These are phyloP conservation scores for Exophiala spinifera DNA, from an alignment of 2,329 filamentous ascomycete species.

Conservation along the genomic window DNA sequence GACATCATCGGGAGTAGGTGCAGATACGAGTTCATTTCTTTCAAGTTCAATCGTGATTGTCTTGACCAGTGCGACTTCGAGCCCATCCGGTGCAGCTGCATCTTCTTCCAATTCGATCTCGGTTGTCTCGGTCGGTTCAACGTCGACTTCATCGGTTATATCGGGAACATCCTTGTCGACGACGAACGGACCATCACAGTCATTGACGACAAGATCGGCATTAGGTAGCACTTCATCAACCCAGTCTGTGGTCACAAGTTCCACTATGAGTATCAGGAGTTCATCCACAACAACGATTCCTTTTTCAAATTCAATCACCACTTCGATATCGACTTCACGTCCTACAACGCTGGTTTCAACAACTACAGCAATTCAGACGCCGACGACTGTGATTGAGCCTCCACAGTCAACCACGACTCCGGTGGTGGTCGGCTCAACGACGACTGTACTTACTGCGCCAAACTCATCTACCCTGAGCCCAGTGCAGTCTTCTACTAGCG, in stretches of 20 bases:
- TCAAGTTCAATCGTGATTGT: neutral
- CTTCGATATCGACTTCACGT: neutral
- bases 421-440: too few relatives aligned
- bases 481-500: too few relatives aligned
- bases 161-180: neutral
- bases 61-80: neutral
- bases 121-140: neutral
- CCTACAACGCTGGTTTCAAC: neutral
- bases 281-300: neutral
- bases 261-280: neutral
- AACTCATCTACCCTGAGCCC: too few relatives aligned
- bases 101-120: neutral
- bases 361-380: neutral
- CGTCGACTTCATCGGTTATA: neutral
- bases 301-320: too few relatives aligned
- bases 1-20: slow-evolving; percentile 2
- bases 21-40: neutral
- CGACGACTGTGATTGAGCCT: neutral
- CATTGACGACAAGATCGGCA: neutral
- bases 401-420: neutral
- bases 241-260: neutral
- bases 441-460: too few relatives aligned
- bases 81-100: too few relatives aligned
- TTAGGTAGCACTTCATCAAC: neutral
- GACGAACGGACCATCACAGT: neutral